phyloP scores from a whole-genome alignment of 2,329 filamentous ascomycete species.

The Madurella mycetomatis region DNA sequence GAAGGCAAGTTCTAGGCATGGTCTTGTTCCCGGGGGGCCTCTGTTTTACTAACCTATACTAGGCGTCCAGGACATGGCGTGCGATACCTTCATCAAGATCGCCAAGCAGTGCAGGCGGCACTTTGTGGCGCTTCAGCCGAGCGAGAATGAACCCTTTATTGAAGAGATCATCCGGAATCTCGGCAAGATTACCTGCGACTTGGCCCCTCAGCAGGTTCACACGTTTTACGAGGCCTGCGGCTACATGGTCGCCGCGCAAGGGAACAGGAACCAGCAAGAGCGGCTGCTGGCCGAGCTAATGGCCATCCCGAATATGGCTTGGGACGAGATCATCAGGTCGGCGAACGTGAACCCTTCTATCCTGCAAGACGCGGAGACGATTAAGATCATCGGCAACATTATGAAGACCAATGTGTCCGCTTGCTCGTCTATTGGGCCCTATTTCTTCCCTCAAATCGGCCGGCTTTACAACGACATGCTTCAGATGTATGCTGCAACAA shows the following conservation, averaged over 20 bases:
- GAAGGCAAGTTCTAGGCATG: slow-evolving; percentile 58
- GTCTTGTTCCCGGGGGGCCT: background rate
- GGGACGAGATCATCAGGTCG: slow-evolving; percentile 89
- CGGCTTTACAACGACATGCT: slow-evolving; percentile 98
- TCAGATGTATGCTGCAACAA: slow-evolving; percentile 98
- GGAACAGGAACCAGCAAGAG: slow-evolving; percentile 91
- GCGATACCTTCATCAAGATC: slow-evolving; percentile 99
- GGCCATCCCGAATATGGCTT: slow-evolving; percentile 87
- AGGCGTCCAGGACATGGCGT: slow-evolving; percentile 99
- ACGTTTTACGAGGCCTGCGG: slow-evolving; percentile 99
- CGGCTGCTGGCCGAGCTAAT: slow-evolving; percentile 87
- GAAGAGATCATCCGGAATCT: slow-evolving; percentile 97
- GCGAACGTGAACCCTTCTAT: slow-evolving; percentile 82
- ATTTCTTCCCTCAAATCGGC: slow-evolving; percentile 97
- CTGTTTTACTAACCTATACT: slow-evolving; percentile 18
- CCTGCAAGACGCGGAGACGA: slow-evolving; percentile 87
- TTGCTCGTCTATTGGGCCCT: slow-evolving; percentile 90
- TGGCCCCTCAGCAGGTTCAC: slow-evolving; percentile 94
- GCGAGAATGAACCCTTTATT: slow-evolving; percentile 93
- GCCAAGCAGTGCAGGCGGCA: slow-evolving; percentile 96
- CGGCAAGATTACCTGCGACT: slow-evolving; percentile 90
- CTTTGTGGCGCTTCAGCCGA: slow-evolving; percentile 92
- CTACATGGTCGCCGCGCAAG: slow-evolving; percentile 98
- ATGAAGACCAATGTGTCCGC: slow-evolving; percentile 99
- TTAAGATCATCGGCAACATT: slow-evolving; percentile 98